Conservation (phyloP, 106 monocot genomes). For the Hemerocallis citrina region DNA sequence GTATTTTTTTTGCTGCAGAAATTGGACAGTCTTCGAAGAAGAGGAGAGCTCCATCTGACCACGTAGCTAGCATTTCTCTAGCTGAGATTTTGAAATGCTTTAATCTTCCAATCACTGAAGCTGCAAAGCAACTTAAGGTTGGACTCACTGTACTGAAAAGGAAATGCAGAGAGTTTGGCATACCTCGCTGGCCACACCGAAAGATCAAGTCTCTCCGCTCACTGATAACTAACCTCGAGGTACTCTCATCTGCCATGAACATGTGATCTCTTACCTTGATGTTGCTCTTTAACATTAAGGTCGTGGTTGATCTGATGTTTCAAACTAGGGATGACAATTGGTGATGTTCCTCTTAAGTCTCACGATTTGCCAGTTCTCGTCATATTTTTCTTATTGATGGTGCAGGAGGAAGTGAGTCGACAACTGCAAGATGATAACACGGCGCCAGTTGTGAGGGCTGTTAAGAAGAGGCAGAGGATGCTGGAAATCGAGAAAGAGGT, state of each 20-base stretch:
- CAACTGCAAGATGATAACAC: slow-evolving; percentile 15
- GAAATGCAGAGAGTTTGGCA: slow-evolving; percentile 55
- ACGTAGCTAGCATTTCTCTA: slow-evolving; percentile 25
- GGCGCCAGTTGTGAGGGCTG: slow-evolving; percentile 16
- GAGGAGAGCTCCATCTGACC: slow-evolving; percentile 24
- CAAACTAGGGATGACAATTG: too few relatives aligned
- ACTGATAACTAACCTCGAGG: slow-evolving; percentile 43
- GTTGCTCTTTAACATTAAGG: too few relatives aligned
- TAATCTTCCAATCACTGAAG: slow-evolving; percentile 34
- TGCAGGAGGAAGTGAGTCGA: slow-evolving; percentile 16
- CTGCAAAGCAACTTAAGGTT: slow-evolving; percentile 30
- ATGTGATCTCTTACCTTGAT: too few relatives aligned
- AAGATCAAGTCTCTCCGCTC: slow-evolving; percentile 45
- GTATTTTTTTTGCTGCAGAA: slow-evolving; percentile 1
- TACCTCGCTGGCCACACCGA: slow-evolving; percentile 55
- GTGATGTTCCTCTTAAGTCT: too few relatives aligned
- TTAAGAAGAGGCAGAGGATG: slow-evolving; percentile 18
- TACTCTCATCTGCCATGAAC: background rate
- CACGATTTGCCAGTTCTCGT: background rate
- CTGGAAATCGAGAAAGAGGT: slow-evolving; percentile 26
- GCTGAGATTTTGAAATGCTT: slow-evolving; percentile 29
- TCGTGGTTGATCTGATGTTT: too few relatives aligned
- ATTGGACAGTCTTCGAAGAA: slow-evolving; percentile 1
- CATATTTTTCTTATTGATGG: too few relatives aligned
- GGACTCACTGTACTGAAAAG: slow-evolving; percentile 45